Percentiles rank a stretch among this genome's conserved stretches.
These are phyloP conservation scores for Nasturtium officinale DNA, from an alignment of 345 rosid species.

Conservation along the genomic window DNA sequence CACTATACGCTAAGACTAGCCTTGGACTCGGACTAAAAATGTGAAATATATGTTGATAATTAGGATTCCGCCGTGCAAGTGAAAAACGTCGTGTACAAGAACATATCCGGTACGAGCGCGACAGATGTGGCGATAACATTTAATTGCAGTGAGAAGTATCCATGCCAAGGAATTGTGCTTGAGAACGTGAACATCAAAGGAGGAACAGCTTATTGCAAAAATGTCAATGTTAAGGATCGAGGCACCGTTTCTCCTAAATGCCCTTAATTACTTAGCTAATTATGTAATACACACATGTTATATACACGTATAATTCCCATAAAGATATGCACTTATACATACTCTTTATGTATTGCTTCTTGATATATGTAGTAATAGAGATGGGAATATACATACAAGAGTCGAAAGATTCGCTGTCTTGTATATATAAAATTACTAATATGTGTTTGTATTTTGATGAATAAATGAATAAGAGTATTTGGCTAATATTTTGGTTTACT, in stretches of 20 bases:
- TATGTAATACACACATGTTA: not conserved
- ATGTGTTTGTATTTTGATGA: constrained; percentile 12
- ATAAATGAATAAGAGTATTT: constrained; percentile 8
- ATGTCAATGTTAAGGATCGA: constrained; percentile 44
- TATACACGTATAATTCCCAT: not conserved
- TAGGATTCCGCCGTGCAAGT: constrained; percentile 77
- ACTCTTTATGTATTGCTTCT: not conserved
- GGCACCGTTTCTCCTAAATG: constrained; percentile 66
- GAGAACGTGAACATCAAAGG: constrained; percentile 50
- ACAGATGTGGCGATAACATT: constrained; percentile 66
- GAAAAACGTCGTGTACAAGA: constrained; percentile 64
- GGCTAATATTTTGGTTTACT: not conserved
- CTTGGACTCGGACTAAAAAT: not conserved
- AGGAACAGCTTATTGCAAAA: constrained; percentile 59
- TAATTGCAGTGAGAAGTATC: constrained; percentile 62
- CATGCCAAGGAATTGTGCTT: constrained; percentile 67
- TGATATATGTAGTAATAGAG: not conserved
- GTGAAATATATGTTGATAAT: constrained; percentile 17
- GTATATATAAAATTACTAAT: not conserved
- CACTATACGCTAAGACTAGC: not conserved
- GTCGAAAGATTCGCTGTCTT: constrained; percentile 18
- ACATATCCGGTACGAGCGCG: constrained; percentile 78
- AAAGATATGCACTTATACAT: not conserved
- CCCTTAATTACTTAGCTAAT: constrained; percentile 20
- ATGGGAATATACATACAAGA: constrained; percentile 5